Percentiles rank a stretch among this genome's conserved stretches.
Evolutionary conservation across 2,329 filamentous ascomycete species (phyloP).

Genomic region (Colletotrichum gloeosporioides): DNA sequence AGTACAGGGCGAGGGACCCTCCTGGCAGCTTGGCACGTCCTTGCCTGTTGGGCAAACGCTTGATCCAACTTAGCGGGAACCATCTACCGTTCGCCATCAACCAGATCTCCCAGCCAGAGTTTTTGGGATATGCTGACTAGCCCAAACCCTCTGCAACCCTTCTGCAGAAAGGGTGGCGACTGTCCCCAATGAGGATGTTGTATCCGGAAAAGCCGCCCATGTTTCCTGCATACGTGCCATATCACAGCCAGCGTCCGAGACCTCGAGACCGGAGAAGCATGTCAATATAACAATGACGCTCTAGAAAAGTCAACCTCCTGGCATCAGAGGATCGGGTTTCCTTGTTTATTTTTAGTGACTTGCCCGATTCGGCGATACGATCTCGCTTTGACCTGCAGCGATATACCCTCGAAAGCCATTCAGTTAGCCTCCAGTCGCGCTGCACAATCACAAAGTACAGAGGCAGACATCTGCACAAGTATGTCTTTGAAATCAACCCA

Average conservation of each 20-base stretch:
- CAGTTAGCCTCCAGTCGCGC: background rate
- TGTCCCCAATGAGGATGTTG: background rate
- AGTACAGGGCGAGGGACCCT: background rate
- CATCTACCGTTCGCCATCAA: background rate
- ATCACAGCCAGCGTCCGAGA: background rate
- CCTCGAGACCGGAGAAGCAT: background rate
- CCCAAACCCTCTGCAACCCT: background rate
- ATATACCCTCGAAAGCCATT: background rate
- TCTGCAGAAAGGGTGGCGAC: background rate
- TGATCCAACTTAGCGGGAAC: background rate
- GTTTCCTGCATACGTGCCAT: background rate
- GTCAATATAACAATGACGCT: background rate
- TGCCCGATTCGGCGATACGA: background rate
- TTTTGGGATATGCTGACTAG: background rate
- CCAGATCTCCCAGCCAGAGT: background rate
- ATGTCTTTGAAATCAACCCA: background rate
- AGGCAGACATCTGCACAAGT: background rate
- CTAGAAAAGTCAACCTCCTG: background rate
- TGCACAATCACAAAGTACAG: background rate
- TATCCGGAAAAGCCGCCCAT: background rate
- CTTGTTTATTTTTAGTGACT: background rate
- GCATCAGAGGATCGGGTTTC: background rate
- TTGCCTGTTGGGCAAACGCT: background rate
- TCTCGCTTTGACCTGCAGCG: background rate
- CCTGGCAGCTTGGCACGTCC: slow-evolving; percentile 1